Base-by-base conservation (phyloP, 1,139 yeast genomes). In the Nakaseomyces glabratus region DNA sequence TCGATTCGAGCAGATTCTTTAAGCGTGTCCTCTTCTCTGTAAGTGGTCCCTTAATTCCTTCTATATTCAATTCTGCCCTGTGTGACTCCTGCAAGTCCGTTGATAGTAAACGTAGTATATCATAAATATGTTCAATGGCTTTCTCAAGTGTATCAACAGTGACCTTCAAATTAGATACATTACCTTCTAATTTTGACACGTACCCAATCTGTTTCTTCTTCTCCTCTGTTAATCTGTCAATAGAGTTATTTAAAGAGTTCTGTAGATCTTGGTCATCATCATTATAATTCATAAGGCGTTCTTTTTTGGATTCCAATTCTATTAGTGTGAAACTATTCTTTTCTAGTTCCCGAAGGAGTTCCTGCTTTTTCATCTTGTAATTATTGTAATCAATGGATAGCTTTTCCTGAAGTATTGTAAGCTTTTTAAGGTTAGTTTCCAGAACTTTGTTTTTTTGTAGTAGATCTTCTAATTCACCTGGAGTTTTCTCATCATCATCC, bases 361-460 rank as follows among this genome's bases (percentile, higher is more conserved):
- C 60, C 13, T 65, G 62, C 49, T 82, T 84, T 39, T 76, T 78
- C 17, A 66, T 62, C 52, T 76, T 80, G 56, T 82, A 82, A 33
- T 68, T 70, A 20, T 69, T 65, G 51, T 82, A 85, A 45, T 81
- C 86, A n/a, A 65, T 58, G 0, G 81, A 69, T 33, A 82, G 60
- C 15, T 65, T 59, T 46, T 81, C 86, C 51, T 82, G 94, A 1
- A 69, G 57, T 34, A 64, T 67, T 43, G 80, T 81, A 43, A 84
- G 63, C 42, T 68, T 66, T 45, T 77, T 71, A 44, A 85, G 63
- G 45, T 81, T 78, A 8, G 61, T 58, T 48, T 82, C 93, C 7
- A 82, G 61, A 37, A 71, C 67, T 12, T 66, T 55, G 48, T 81
- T 82, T 44, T 72, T 73, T 3, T 65, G 61, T 38, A 73, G 71